A percentile compares a stretch with the other conserved stretches of the same genome.
Evolutionary conservation across 2,329 filamentous ascomycete genomes (phyloP).

Genomic region (Penicillium palitans): DNA sequence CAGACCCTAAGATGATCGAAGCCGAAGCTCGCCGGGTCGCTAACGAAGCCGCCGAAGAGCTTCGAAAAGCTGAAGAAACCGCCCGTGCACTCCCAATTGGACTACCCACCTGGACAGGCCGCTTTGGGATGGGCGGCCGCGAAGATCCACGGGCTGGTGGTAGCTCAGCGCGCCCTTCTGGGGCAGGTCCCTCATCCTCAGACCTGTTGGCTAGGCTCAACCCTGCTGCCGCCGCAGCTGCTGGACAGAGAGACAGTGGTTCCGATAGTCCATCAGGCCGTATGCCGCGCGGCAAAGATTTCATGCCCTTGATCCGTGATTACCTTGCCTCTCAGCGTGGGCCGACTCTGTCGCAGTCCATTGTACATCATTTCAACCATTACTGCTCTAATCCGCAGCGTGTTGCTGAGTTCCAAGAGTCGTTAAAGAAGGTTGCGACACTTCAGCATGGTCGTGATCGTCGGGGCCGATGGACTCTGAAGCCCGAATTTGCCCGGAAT

Average conservation of each 20-base stretch:
- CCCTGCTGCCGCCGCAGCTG: slow-evolving; percentile 14
- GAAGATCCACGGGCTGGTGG: slow-evolving; percentile 46
- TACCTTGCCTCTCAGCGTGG: slow-evolving; percentile 79
- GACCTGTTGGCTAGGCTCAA: slow-evolving; percentile 43
- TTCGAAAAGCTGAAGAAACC: slow-evolving; percentile 70
- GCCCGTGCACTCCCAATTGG: slow-evolving; percentile 75
- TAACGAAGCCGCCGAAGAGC: slow-evolving; percentile 71
- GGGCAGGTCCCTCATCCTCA: slow-evolving; percentile 42
- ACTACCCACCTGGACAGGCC: slow-evolving; percentile 90
- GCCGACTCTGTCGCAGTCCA: slow-evolving; percentile 74
- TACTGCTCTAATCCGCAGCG: slow-evolving; percentile 69
- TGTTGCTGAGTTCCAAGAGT: slow-evolving; percentile 77
- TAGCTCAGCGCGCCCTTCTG: slow-evolving; percentile 37
- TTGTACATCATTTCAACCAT: slow-evolving; percentile 86
- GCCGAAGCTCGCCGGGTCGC: slow-evolving; percentile 80
- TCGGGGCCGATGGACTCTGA: slow-evolving; percentile 60
- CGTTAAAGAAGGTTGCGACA: slow-evolving; percentile 72
- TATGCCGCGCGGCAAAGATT: slow-evolving; percentile 58
- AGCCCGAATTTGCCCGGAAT: slow-evolving; percentile 52
- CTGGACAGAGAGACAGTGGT: neutral
- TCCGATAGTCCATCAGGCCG: slow-evolving; percentile 23
- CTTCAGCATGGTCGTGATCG: slow-evolving; percentile 54
- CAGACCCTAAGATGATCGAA: slow-evolving; percentile 76
- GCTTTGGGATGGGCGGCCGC: slow-evolving; percentile 71
- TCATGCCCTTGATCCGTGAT: slow-evolving; percentile 70